A percentile compares a stretch with the other conserved stretches of the same genome.
Evolutionary conservation across 116 monocot species (phyloP).

Genomic region (Zostera marina): DNA sequence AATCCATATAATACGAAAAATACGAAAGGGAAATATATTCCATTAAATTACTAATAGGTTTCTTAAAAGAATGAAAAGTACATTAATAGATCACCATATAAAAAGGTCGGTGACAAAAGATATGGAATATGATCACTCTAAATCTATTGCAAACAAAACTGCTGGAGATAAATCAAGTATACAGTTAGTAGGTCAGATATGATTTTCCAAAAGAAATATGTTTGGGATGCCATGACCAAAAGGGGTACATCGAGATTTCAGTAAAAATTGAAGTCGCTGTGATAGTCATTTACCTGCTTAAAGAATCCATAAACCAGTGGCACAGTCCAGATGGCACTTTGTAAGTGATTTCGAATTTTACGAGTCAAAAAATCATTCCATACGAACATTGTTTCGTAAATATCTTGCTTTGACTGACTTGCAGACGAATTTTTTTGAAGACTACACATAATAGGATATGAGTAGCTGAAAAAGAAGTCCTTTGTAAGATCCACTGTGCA

Average conservation of each 20-base stretch:
- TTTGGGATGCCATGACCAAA: too few species aligned
- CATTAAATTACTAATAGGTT: too few species aligned
- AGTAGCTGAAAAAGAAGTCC: conserved; percentile 95
- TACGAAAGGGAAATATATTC: too few species aligned
- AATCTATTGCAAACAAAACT: too few species aligned
- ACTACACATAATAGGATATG: conserved; percentile 66
- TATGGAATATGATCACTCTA: too few species aligned
- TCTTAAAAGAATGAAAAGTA: too few species aligned
- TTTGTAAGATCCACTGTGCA: conserved; percentile 71
- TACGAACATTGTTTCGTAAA: conserved; percentile 81
- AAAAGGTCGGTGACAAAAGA: too few species aligned
- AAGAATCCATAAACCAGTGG: conserved; percentile 77
- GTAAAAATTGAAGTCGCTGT: too few species aligned
- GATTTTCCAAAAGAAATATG: too few species aligned
- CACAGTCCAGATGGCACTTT: conserved; percentile 79
- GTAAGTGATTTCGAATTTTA: conserved; percentile 39
- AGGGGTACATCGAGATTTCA: too few species aligned
- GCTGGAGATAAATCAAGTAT: too few species aligned
- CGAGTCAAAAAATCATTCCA: conserved; percentile 84
- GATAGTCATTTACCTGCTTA: conserved; percentile 40
- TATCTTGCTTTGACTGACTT: conserved; percentile 18
- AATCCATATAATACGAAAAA: neutral
- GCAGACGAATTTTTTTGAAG: conserved; percentile 57
- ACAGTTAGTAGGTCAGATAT: too few species aligned
- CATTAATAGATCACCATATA: neutral